Percentiles rank a stretch among this genome's conserved stretches.
Evolutionary conservation across 2,329 filamentous ascomycete genomes (phyloP).

Genomic region (Chaetoscypha palmicola): DNA sequence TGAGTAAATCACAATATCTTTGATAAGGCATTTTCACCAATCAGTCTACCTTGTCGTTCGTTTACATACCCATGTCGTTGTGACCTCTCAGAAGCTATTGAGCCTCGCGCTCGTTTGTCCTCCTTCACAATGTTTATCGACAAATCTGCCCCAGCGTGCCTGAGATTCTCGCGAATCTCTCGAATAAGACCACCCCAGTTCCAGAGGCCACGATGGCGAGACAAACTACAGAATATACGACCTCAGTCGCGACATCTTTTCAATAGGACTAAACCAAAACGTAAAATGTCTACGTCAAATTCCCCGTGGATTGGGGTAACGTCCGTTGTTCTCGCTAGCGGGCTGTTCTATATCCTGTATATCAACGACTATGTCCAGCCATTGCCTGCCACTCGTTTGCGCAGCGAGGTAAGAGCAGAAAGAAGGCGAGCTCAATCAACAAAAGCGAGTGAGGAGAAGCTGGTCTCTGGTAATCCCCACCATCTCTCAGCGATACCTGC

Average conservation of each 20-base stretch:
- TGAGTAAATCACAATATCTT: too few species aligned
- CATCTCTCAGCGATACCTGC: conserved; percentile 24
- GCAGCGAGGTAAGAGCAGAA: conserved; percentile 21
- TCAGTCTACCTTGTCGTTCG: too few species aligned
- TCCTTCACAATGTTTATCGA: too few species aligned
- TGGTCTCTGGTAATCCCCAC: conserved; percentile 21
- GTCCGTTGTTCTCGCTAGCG: conserved; percentile 21
- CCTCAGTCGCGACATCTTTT: neutral
- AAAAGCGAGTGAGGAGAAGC: conserved; percentile 20
- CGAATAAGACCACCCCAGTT: too few species aligned
- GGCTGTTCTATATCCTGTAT: conserved; percentile 28
- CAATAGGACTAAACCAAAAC: conserved; percentile 15
- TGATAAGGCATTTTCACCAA: too few species aligned
- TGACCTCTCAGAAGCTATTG: too few species aligned
- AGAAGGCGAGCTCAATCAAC: conserved; percentile 8
- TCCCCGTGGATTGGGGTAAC: conserved; percentile 20
- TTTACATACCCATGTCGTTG: too few species aligned
- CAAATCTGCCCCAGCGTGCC: too few species aligned
- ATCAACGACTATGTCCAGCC: conserved; percentile 28
- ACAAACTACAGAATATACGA: neutral
- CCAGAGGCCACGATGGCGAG: too few species aligned
- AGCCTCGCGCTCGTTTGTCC: too few species aligned
- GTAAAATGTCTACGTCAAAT: conserved; percentile 18
- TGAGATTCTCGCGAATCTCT: too few species aligned
- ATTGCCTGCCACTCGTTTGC: conserved; percentile 26